phyloP scores from a whole-genome alignment of 1,284 basidiomycete genomes.

The Trichosporon sp. region DNA sequence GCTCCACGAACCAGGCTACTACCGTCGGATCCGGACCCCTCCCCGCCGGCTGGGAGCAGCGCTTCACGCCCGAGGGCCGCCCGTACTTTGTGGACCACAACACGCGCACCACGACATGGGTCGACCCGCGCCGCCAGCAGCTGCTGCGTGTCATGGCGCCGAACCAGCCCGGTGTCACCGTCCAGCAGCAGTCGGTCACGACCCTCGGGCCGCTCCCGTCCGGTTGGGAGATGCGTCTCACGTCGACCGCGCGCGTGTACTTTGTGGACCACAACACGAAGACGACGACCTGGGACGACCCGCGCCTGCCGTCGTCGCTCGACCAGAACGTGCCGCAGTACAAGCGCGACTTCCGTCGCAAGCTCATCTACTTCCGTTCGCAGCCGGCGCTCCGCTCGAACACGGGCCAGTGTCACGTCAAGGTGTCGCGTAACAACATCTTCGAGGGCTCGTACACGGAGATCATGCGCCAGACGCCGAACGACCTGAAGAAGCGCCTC shows the following conservation, averaged over 20 bases:
- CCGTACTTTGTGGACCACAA: conserved; percentile 98
- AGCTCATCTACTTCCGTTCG: conserved; percentile 97
- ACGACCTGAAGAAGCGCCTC: conserved; percentile 91
- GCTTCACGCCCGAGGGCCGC: conserved; percentile 92
- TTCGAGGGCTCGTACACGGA: conserved; percentile 95
- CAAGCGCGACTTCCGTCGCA: conserved; percentile 97
- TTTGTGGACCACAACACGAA: conserved; percentile 92
- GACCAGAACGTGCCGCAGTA: conserved; percentile 94
- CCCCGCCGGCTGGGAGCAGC: conserved; percentile 96
- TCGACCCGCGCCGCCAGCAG: conserved; percentile 87
- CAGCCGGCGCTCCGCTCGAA: conserved; percentile 88
- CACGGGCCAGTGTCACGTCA: conserved; percentile 93
- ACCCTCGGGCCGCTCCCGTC: conserved; percentile 93
- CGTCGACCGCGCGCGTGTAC: conserved; percentile 86
- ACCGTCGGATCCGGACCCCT: conserved; percentile 75
- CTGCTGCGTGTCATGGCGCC: conserved; percentile 81
- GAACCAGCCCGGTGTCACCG: conserved; percentile 68
- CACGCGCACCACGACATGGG: conserved; percentile 96
- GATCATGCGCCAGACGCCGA: conserved; percentile 85
- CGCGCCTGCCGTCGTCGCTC: conserved; percentile 65
- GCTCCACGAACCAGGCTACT: conserved; percentile 55
- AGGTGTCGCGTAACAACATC: conserved; percentile 85
- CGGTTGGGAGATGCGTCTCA: conserved; percentile 96
- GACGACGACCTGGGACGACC: conserved; percentile 96
- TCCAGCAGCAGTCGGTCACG: conserved; percentile 73